A percentile compares a stretch with the other conserved stretches of the same genome.
These are phyloP conservation scores for Rosa hybrid DNA, from an alignment of 331 rosid species.

Conservation along the genomic window DNA sequence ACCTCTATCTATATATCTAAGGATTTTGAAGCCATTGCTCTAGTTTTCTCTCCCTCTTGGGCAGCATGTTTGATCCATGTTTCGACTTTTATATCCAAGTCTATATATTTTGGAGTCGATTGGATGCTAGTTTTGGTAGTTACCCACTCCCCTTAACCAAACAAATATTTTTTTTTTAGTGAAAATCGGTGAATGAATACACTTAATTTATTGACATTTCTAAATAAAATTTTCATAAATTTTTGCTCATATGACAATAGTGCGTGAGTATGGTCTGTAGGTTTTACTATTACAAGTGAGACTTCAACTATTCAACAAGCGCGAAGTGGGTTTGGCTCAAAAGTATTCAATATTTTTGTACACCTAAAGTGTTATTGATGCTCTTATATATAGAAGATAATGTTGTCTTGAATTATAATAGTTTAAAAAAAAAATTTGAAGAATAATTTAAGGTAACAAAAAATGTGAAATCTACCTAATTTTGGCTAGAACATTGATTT, in stretches of 20 bases:
- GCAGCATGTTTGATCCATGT: background rate
- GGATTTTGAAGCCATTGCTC: background rate
- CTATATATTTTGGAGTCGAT: background rate
- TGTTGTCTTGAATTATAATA: no score
- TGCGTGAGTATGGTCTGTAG: background rate
- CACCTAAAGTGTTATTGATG: no score
- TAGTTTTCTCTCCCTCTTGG: background rate
- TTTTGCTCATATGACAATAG: no score
- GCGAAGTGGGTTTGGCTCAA: no score
- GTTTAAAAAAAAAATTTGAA: background rate
- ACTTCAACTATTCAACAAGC: no score
- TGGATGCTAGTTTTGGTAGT: background rate
- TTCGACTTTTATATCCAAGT: constrained; percentile 1
- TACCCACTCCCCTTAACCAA: background rate
- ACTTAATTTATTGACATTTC: no score
- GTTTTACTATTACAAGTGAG: background rate
- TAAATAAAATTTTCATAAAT: no score
- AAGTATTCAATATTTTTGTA: no score
- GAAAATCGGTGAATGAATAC: background rate
- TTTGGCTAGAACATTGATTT: background rate
- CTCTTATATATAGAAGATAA: no score
- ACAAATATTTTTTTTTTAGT: no score
- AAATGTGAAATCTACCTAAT: background rate
- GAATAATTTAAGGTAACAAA: background rate
- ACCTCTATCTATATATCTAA: background rate